These are phyloP conservation scores for Sporormia fimetaria DNA, from an alignment of 495 filamentous ascomycete genomes.

Conservation along the genomic window DNA sequence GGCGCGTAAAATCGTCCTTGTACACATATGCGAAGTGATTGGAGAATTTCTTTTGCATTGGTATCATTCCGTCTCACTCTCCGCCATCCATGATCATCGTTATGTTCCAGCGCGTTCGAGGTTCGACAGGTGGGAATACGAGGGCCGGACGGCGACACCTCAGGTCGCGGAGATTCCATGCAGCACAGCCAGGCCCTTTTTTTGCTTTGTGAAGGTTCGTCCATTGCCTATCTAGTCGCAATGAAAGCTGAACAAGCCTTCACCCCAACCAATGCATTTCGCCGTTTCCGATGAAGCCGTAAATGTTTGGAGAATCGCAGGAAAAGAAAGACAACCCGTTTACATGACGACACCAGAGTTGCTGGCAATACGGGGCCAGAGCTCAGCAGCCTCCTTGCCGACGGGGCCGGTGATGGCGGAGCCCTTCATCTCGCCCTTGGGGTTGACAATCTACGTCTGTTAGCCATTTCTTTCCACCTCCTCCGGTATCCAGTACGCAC, in stretches of 20 bases:
- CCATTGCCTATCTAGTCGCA: slow-evolving; percentile 15
- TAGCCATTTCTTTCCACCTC: slow-evolving; percentile 3
- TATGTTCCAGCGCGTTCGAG: too few relatives aligned
- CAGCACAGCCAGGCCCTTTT: too few relatives aligned
- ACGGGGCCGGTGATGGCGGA: slow-evolving; percentile 98
- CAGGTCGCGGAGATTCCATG: too few relatives aligned
- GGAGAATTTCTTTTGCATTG: too few relatives aligned
- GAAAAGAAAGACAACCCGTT: slow-evolving; percentile 38
- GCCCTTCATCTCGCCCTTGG: slow-evolving; percentile 99
- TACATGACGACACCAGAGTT: slow-evolving; percentile 99
- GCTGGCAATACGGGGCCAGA: slow-evolving; percentile 99
- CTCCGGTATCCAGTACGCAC: slow-evolving; percentile 41
- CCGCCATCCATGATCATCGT: too few relatives aligned
- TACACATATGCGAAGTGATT: too few relatives aligned
- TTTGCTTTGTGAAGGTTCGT: slow-evolving; percentile 10
- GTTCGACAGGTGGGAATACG: too few relatives aligned
- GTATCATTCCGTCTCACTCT: too few relatives aligned
- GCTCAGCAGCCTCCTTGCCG: slow-evolving; percentile 98
- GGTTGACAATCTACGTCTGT: slow-evolving; percentile 81
- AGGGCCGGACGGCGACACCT: too few relatives aligned
- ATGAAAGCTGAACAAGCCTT: slow-evolving; percentile 8
- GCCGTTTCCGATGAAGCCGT: slow-evolving; percentile 20
- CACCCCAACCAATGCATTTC: slow-evolving; percentile 22
- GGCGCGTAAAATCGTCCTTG: too few relatives aligned
- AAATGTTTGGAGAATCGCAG: slow-evolving; percentile 22